Evolutionary conservation across 352 stramenopile genomes (phyloP).

Genomic region (Pythium guiyangense): DNA sequence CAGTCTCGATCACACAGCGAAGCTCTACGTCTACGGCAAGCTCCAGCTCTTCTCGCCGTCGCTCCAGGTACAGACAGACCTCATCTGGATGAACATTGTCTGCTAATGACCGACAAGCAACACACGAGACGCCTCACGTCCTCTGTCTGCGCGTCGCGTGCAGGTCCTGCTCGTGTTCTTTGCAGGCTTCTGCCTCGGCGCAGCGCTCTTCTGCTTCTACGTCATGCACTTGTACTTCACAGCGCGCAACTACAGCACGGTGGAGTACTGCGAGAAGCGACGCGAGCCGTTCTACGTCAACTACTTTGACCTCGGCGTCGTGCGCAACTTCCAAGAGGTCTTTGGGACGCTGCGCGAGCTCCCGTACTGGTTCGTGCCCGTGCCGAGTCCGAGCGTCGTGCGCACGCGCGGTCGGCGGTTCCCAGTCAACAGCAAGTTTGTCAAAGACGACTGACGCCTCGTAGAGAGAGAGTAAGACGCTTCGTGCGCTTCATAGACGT

Average conservation of each 20-base stretch:
- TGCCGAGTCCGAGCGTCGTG: constrained; percentile 49
- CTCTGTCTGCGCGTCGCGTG: too few relatives aligned
- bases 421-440: constrained; percentile 44
- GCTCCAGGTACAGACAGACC: constrained; percentile 49
- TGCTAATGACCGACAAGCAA: too few relatives aligned
- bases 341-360: constrained; percentile 60
- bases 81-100: background rate
- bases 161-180: constrained; percentile 75
- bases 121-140: too few relatives aligned
- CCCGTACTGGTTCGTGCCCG: constrained; percentile 67
- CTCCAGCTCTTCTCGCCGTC: constrained; percentile 46
- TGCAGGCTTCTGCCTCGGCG: constrained; percentile 50
- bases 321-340: constrained; percentile 73
- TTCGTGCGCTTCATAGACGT: too few relatives aligned
- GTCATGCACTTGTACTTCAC: constrained; percentile 73
- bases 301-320: constrained; percentile 71
- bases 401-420: constrained; percentile 42
- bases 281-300: constrained; percentile 74
- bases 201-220: constrained; percentile 70
- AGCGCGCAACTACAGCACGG: constrained; percentile 70
- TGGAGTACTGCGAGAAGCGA: constrained; percentile 87
- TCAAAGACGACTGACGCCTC: constrained; percentile 43
- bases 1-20: constrained; percentile 42
- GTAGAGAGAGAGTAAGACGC: too few relatives aligned
- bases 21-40: constrained; percentile 55